Percentiles rank a stretch among this genome's conserved stretches.
These are phyloP conservation scores for Cladosporium sp. DNA, from an alignment of 2,329 filamentous ascomycete genomes.

Conservation along the genomic window DNA sequence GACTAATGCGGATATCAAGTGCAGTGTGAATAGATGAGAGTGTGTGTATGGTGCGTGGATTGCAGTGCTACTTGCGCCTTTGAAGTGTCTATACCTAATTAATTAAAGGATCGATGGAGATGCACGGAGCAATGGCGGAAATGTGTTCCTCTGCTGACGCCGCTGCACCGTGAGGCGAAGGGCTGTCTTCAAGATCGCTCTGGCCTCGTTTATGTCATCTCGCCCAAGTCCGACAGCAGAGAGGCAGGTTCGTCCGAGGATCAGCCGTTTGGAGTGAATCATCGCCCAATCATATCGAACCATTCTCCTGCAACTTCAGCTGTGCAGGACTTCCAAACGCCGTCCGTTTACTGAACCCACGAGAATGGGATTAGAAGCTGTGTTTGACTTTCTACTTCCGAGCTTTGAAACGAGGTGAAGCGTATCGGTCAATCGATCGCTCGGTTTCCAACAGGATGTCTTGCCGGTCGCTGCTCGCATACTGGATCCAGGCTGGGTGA, in stretches of 20 bases:
- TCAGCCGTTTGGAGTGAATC: neutral
- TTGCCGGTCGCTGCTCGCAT: too few relatives aligned
- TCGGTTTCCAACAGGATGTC: too few relatives aligned
- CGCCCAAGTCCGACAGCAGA: conserved; percentile 1
- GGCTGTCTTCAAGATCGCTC: neutral
- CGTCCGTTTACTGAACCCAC: too few relatives aligned
- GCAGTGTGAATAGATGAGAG: neutral
- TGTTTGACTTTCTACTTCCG: too few relatives aligned
- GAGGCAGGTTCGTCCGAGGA: neutral
- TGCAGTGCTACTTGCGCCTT: too few relatives aligned
- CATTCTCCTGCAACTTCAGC: too few relatives aligned
- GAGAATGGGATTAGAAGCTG: too few relatives aligned
- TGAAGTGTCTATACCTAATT: neutral
- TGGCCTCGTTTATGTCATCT: neutral
- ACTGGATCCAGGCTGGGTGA: too few relatives aligned
- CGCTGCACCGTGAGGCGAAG: neutral
- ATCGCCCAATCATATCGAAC: too few relatives aligned
- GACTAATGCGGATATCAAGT: neutral
- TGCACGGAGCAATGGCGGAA: conserved; percentile 10
- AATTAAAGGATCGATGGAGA: neutral
- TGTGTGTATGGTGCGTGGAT: neutral
- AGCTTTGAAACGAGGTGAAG: too few relatives aligned
- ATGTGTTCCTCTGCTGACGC: conserved; percentile 1
- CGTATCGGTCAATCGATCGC: too few relatives aligned
- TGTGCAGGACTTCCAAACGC: too few relatives aligned